Conservation (phyloP, 2,329 filamentous ascomycete genomes). For the Metarhizium rileyi region DNA sequence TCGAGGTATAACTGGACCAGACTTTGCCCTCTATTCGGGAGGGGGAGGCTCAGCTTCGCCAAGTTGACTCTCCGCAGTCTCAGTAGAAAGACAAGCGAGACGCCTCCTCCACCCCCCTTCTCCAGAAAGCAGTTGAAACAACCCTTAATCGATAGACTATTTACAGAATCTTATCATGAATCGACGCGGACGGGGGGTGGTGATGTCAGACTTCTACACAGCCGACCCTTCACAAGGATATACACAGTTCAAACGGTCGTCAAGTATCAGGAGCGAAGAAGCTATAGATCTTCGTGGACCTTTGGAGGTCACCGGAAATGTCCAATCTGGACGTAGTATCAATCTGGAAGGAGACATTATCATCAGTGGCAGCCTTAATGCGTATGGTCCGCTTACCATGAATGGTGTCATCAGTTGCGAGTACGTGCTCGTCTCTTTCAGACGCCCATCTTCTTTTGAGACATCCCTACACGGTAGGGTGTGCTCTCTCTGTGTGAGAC, state of each 20-base stretch:
- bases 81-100: not conserved
- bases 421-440: conserved; percentile 19
- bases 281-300: conserved; percentile 32
- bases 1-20: not conserved
- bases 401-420: conserved; percentile 32
- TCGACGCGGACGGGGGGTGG: conserved; percentile 2
- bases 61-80: conserved; percentile 3
- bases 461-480: not conserved
- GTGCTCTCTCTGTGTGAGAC: not conserved
- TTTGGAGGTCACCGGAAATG: conserved; percentile 36
- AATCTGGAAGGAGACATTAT: conserved; percentile 33
- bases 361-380: conserved; percentile 35
- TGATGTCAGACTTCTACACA: conserved; percentile 19
- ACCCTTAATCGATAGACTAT: not conserved
- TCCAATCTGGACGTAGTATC: conserved; percentile 35
- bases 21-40: not conserved
- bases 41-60: not conserved
- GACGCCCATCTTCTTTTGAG: not conserved
- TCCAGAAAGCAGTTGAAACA: not conserved
- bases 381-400: conserved; percentile 34
- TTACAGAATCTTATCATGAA: not conserved
- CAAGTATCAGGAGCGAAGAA: conserved; percentile 32
- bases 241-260: conserved; percentile 20
- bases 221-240: conserved; percentile 15
- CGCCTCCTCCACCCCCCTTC: not conserved